A percentile compares a stretch with the other conserved stretches of the same genome.
phyloP scores from a whole-genome alignment of 768 basidiomycete species.

The Psilocybe subaeruginosa region DNA sequence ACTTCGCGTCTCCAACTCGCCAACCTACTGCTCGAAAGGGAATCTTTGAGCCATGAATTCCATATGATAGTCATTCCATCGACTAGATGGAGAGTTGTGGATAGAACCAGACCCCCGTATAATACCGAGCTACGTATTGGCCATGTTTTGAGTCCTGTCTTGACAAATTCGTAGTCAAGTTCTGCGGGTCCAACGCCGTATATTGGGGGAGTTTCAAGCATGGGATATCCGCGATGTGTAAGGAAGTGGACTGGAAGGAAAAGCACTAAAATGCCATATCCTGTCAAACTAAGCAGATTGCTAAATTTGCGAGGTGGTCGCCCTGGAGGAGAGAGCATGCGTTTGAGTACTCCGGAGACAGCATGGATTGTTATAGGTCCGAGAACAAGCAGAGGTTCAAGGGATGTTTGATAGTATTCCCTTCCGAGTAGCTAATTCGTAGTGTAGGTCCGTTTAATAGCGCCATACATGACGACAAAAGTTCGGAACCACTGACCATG shows the following conservation, averaged over 20 bases:
- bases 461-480: background rate
- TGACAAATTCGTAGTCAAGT: conserved; percentile 84
- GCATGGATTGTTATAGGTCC: conserved; percentile 70
- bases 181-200: conserved; percentile 69
- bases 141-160: conserved; percentile 65
- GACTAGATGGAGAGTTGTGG: conserved; percentile 59
- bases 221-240: conserved; percentile 65
- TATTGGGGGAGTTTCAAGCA: conserved; percentile 49
- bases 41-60: conserved; percentile 46
- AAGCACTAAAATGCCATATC: conserved; percentile 58
- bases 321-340: conserved; percentile 48
- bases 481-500: conserved; percentile 55
- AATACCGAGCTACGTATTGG: conserved; percentile 63
- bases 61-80: conserved; percentile 63
- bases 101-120: conserved; percentile 63
- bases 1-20: conserved; percentile 22
- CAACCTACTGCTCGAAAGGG: conserved; percentile 15
- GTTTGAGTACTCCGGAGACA: conserved; percentile 58
- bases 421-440: conserved; percentile 68
- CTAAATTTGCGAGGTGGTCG: conserved; percentile 33
- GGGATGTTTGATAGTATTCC: conserved; percentile 81
- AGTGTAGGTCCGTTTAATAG: background rate
- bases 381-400: conserved; percentile 71
- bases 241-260: conserved; percentile 72
- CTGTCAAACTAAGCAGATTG: conserved; percentile 60